phyloP scores from a whole-genome alignment of 345 rosid genomes.

The Eucalyptus albens region DNA sequence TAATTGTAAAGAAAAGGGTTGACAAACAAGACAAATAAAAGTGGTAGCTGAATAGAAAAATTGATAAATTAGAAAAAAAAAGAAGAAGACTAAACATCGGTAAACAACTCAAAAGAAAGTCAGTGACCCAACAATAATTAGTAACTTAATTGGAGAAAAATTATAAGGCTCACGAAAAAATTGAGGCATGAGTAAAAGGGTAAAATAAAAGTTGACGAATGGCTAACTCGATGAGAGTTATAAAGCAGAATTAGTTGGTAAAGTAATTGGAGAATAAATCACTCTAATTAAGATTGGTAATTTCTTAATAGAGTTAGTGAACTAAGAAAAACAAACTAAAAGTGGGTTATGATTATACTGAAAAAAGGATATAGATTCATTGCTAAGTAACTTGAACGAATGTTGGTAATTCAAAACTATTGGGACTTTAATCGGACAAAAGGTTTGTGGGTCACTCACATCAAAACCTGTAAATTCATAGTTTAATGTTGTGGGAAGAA shows the following conservation, averaged over 20 bases:
- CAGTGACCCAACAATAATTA: not conserved
- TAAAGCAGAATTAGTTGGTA: not conserved
- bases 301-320: not conserved
- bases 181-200: not conserved
- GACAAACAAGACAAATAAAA: not conserved
- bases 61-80: not conserved
- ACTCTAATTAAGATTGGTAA: not conserved
- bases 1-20: not conserved
- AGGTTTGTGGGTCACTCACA: not conserved
- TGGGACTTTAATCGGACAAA: not conserved
- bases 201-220: not conserved
- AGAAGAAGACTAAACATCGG: not conserved
- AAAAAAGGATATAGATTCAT: not conserved
- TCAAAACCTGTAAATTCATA: not conserved
- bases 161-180: not conserved
- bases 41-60: not conserved
- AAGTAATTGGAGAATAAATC: not conserved
- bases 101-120: not conserved
- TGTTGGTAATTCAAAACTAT: not conserved
- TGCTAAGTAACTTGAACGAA: not conserved
- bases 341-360: not conserved
- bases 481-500: not conserved
- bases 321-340: not conserved
- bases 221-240: not conserved
- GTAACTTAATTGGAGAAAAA: not conserved